Evolutionary conservation across 1,284 basidiomycete genomes (phyloP).

Genomic region (Rhodotorula sp.): DNA sequence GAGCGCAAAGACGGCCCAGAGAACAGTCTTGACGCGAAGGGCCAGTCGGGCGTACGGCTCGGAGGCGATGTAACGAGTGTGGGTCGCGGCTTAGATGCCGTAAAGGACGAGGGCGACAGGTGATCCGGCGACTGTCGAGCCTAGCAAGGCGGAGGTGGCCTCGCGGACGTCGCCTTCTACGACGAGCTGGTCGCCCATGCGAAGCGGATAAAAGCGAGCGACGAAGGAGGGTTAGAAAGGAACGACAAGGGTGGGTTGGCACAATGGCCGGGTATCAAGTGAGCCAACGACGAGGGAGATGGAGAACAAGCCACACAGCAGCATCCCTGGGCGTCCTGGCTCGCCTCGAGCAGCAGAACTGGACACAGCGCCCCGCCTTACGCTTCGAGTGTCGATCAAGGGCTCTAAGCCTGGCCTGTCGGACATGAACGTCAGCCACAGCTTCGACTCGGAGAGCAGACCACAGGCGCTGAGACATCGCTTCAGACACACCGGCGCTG

Average conservation of each 20-base stretch:
- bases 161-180: neutral
- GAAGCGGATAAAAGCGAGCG: neutral
- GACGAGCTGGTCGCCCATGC: neutral
- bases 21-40: neutral
- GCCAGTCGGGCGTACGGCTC: neutral
- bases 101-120: slow-evolving; percentile 8
- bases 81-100: slow-evolving; percentile 5
- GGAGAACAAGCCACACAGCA: neutral
- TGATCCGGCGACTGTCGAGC: slow-evolving; percentile 1
- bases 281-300: neutral
- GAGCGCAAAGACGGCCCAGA: slow-evolving; percentile 1
- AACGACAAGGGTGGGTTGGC: neutral
- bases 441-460: too few species aligned
- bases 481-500: too few species aligned
- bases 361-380: too few species aligned
- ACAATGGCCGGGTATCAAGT: neutral
- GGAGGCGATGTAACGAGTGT: neutral
- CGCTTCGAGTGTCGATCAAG: too few species aligned
- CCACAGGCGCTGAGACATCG: too few species aligned
- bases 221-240: too few species aligned
- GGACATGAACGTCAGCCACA: too few species aligned
- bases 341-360: too few species aligned
- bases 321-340: neutral
- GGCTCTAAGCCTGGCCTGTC: too few species aligned
- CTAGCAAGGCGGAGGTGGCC: neutral